Percentiles rank a stretch among this genome's conserved stretches.
Conservation (phyloP, 225 moss, liverwort and hornwort genomes). For the Climacium dendroides region DNA sequence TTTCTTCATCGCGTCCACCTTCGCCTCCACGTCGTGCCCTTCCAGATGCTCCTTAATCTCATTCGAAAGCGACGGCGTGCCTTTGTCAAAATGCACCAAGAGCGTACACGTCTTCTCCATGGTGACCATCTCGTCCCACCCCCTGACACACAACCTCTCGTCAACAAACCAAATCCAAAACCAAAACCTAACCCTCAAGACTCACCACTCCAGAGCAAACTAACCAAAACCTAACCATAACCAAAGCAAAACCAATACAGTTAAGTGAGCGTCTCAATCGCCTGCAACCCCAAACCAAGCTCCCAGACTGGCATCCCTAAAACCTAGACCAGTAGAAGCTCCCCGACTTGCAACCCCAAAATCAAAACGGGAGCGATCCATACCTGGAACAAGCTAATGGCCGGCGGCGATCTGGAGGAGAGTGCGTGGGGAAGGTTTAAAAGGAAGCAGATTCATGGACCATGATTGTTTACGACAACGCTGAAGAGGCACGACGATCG, state of each 20-base stretch:
- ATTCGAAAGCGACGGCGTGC: constrained; percentile 81
- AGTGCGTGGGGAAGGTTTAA: not conserved
- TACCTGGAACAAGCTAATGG: not conserved
- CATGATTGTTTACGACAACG: not conserved
- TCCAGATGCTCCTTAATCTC: constrained; percentile 95
- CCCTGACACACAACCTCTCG: not conserved
- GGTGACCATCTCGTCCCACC: constrained; percentile 16
- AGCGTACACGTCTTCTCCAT: constrained; percentile 96
- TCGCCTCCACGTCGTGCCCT: constrained; percentile 64
- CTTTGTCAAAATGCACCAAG: constrained; percentile 92
- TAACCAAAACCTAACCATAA: not conserved
- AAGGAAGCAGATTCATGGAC: not conserved
- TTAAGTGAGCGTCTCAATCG: not conserved
- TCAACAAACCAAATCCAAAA: not conserved
- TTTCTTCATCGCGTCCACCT: constrained; percentile 98
- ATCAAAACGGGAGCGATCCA: not conserved
- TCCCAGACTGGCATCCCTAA: not conserved
- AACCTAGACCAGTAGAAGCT: not conserved
- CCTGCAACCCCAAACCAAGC: not conserved
- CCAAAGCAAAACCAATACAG: not conserved
- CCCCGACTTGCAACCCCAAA: not conserved
- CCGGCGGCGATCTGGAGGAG: not conserved
- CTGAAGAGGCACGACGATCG: not conserved
- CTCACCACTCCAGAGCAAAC: not conserved
- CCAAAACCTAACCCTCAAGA: not conserved